Percentiles rank a stretch among this genome's conserved stretches.
These are phyloP conservation scores for Castanea mollissima DNA, from an alignment of 306 rosid species.

Conservation along the genomic window DNA sequence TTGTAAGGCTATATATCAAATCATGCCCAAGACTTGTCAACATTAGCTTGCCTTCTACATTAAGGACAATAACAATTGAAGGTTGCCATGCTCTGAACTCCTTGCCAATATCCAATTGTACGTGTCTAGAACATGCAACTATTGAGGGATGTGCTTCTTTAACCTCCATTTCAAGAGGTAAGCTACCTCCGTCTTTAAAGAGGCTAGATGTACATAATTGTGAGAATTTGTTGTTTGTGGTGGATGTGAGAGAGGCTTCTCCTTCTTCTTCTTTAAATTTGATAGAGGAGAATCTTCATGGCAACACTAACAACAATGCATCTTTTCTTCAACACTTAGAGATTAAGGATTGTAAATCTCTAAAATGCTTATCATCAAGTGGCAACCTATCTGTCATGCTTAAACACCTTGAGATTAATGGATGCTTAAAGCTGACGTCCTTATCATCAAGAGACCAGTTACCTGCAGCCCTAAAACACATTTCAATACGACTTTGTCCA, in stretches of 20 bases:
- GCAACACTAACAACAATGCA: too few species aligned
- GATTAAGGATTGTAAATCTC: background rate
- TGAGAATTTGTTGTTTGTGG: background rate
- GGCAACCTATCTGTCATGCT: too few species aligned
- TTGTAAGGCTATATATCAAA: too few species aligned
- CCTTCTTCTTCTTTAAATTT: background rate
- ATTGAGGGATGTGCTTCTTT: slow-evolving; percentile 5
- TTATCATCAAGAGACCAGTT: slow-evolving; percentile 12
- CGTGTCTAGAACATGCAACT: background rate
- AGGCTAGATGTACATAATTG: background rate
- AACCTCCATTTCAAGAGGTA: background rate
- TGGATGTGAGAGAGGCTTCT: background rate
- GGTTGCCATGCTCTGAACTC: background rate
- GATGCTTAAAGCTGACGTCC: background rate
- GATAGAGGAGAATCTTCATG: background rate
- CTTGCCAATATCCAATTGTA: background rate
- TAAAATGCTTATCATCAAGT: too few species aligned
- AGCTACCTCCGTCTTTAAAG: slow-evolving; percentile 8
- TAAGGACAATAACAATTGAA: too few species aligned
- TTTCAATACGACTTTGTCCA: background rate
- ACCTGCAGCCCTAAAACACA: slow-evolving; percentile 1
- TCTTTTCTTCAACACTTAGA: background rate
- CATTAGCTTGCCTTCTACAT: too few species aligned
- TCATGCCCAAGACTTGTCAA: too few species aligned
- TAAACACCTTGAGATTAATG: too few species aligned